Evolutionary conservation across 768 basidiomycete genomes (phyloP).

Genomic region (Termitomyces sp.): DNA sequence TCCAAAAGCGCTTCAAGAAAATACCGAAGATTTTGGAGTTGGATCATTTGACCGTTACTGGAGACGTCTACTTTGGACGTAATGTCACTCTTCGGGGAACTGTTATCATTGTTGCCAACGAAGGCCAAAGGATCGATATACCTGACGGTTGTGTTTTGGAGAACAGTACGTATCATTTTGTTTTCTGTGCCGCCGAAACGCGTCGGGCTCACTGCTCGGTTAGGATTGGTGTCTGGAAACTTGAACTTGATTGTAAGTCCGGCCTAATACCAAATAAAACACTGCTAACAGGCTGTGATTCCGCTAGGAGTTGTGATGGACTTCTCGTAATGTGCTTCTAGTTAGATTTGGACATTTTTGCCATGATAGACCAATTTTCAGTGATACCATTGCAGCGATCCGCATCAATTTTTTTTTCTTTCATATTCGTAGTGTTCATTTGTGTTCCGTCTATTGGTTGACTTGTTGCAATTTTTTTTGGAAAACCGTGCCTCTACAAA

Average conservation of each 20-base stretch:
- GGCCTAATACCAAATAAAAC: not conserved
- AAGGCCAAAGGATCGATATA: constrained; percentile 77
- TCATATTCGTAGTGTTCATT: constrained; percentile 1
- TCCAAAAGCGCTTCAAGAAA: constrained; percentile 94
- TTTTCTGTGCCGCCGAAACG: not conserved
- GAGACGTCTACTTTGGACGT: constrained; percentile 87
- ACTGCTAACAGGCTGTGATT: not conserved
- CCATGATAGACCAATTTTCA: constrained; percentile 7
- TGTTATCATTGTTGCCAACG: constrained; percentile 83
- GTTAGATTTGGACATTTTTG: constrained; percentile 11
- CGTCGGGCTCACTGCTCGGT: not conserved
- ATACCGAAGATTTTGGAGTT: constrained; percentile 88
- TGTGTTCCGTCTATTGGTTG: constrained; percentile 4
- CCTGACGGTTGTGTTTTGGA: constrained; percentile 79
- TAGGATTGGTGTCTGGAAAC: constrained; percentile 77
- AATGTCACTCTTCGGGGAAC: constrained; percentile 85
- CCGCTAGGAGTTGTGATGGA: constrained; percentile 25
- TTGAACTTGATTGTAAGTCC: constrained; percentile 68
- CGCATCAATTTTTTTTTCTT: not conserved
- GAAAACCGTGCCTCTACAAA: not conserved
- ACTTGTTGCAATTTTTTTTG: not conserved
- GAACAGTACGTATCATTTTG: constrained; percentile 40
- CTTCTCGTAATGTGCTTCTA: not conserved
- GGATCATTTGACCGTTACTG: constrained; percentile 91
- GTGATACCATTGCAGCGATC: constrained; percentile 8